These are phyloP conservation scores for Haematococcus lacustris DNA, from an alignment of 139 green algal genomes.

Conservation along the genomic window DNA sequence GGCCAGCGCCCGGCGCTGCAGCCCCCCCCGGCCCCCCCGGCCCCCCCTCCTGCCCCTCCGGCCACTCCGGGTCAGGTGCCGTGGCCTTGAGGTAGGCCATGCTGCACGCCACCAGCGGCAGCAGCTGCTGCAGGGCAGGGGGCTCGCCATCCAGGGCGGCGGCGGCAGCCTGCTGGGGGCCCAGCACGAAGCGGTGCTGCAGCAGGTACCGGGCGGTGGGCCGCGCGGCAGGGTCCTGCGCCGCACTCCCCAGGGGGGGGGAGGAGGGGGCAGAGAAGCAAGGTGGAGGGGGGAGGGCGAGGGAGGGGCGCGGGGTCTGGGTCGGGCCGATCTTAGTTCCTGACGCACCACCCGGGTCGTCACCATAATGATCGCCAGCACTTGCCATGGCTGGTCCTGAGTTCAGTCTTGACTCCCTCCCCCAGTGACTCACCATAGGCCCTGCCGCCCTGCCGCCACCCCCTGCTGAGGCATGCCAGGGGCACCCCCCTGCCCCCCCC, in stretches of 20 bases:
- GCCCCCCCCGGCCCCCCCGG: background rate
- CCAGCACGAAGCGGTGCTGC: conserved; percentile 48
- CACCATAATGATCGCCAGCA: too few species aligned
- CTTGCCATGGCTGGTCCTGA: too few species aligned
- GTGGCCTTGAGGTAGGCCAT: conserved; percentile 8
- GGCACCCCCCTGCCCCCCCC: background rate
- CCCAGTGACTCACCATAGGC: too few species aligned
- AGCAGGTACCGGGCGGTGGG: conserved; percentile 64
- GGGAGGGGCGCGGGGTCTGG: background rate
- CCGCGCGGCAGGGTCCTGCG: conserved; percentile 55
- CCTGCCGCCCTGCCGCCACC: too few species aligned
- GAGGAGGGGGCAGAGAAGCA: background rate
- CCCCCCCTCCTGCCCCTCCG: background rate
- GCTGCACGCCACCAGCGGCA: conserved; percentile 32
- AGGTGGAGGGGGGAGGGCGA: background rate
- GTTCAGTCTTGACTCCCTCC: too few species aligned
- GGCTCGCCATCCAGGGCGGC: background rate
- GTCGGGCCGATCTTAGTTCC: background rate
- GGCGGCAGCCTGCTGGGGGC: conserved; percentile 14
- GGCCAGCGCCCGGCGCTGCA: too few species aligned
- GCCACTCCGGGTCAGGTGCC: background rate
- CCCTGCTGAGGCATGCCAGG: too few species aligned
- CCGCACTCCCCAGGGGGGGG: background rate
- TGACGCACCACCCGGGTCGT: background rate
- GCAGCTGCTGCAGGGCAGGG: conserved; percentile 4